These are phyloP conservation scores for Casaregolazyma lundiana DNA, from an alignment of 1,139 yeast genomes.

Conservation along the genomic window DNA sequence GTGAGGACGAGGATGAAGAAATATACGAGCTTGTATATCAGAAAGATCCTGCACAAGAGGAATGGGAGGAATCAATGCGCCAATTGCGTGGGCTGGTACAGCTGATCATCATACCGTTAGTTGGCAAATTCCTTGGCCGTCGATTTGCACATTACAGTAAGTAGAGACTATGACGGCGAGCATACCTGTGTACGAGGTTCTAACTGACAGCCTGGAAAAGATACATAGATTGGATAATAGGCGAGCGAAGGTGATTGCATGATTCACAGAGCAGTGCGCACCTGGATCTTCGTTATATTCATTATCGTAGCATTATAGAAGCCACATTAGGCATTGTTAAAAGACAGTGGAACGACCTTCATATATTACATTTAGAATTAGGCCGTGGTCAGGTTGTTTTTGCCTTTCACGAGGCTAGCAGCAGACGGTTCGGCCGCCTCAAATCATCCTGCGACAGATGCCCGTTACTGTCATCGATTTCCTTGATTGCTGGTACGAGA, in stretches of 20 bases:
- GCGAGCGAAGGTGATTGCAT: not conserved
- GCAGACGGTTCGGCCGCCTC: conserved; percentile 23
- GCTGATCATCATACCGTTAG: conserved; percentile 58
- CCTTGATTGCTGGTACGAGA: conserved; percentile 28
- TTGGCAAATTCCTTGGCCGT: conserved; percentile 71
- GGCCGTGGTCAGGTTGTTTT: conserved; percentile 3
- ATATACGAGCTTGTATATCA: conserved; percentile 4
- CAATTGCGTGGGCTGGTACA: conserved; percentile 57
- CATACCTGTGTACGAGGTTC: not conserved
- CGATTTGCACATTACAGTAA: conserved; percentile 44
- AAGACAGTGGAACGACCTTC: not conserved
- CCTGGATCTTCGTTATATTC: not conserved
- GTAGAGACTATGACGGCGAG: conserved; percentile 13
- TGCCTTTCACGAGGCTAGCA: conserved; percentile 18
- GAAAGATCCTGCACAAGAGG: conserved; percentile 52
- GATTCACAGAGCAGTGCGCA: no score
- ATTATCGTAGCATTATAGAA: conserved; percentile 3
- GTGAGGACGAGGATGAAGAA: conserved; percentile 17
- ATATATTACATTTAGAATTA: not conserved
- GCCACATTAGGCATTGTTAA: no score
- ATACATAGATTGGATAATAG: conserved; percentile 11
- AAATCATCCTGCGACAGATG: conserved; percentile 27
- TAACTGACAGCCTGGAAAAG: conserved; percentile 20
- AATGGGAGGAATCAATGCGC: conserved; percentile 73
- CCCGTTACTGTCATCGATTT: conserved; percentile 25